Evolutionary conservation across 306 rosid species (phyloP).

Genomic region (Echinosophora koreensis): DNA sequence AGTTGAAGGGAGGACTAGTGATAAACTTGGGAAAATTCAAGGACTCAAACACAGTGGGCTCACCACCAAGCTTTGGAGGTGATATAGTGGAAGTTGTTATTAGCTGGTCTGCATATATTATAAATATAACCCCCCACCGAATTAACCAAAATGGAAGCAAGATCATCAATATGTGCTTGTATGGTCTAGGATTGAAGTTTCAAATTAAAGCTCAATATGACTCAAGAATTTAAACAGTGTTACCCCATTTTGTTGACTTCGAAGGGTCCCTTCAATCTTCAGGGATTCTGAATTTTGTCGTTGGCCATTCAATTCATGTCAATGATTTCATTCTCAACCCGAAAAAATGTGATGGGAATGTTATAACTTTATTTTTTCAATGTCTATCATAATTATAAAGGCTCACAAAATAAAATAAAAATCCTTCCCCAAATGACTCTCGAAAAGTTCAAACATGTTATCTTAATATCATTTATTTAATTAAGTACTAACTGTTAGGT

Average conservation of each 20-base stretch:
- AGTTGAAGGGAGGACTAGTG: slow-evolving; percentile 36
- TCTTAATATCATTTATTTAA: no score
- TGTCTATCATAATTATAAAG: background rate
- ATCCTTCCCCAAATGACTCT: no score
- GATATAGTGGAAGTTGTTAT: no score
- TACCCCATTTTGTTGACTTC: slow-evolving; percentile 28
- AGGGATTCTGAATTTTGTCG: background rate
- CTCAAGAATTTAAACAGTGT: slow-evolving; percentile 27
- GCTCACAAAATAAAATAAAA: background rate
- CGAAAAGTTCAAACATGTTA: no score
- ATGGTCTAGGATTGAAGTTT: background rate
- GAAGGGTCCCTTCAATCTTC: background rate
- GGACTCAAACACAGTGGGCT: slow-evolving; percentile 45
- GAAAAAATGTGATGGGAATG: background rate
- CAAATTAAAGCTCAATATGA: background rate
- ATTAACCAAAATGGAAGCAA: slow-evolving; percentile 20
- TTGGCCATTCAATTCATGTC: background rate
- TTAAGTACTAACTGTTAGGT: no score
- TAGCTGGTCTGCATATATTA: slow-evolving; percentile 27
- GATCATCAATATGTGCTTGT: slow-evolving; percentile 12
- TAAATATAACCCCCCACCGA: slow-evolving; percentile 29
- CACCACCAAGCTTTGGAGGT: slow-evolving; percentile 35
- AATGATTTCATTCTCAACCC: background rate
- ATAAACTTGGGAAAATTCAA: slow-evolving; percentile 66
- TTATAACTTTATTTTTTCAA: no score